Conservation (phyloP, 169 alveolate genomes). For the Plasmodium inui region DNA sequence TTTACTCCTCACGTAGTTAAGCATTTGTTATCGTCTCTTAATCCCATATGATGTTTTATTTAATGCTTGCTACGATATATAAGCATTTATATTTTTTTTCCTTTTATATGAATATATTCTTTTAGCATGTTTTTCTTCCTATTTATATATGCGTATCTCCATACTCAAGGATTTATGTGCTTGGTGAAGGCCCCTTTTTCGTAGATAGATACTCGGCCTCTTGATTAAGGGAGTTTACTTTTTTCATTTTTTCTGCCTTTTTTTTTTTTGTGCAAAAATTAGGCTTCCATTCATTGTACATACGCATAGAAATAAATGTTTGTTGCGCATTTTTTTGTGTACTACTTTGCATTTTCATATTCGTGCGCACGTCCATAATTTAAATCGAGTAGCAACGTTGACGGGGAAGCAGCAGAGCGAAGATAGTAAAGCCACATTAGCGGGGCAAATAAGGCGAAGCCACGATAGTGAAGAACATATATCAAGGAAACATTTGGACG, state of each 20-base stretch:
- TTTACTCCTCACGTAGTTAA: background rate
- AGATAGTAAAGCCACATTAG: background rate
- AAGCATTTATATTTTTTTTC: background rate
- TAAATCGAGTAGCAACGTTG: background rate
- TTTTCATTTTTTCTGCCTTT: background rate
- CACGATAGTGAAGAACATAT: background rate
- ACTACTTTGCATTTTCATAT: background rate
- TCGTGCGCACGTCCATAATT: background rate
- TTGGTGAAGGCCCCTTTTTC: background rate
- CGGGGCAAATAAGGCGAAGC: background rate
- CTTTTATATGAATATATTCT: background rate
- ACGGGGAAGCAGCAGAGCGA: background rate
- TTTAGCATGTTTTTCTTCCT: background rate
- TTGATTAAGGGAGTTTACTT: background rate
- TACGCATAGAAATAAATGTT: background rate
- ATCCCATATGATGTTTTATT: conserved; percentile 1
- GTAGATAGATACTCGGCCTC: background rate
- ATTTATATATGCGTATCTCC: background rate
- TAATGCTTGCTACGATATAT: background rate
- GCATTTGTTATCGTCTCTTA: conserved; percentile 10
- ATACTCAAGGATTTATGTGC: background rate
- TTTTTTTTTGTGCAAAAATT: background rate
- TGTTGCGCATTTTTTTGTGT: background rate
- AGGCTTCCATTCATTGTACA: background rate
- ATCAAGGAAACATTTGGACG: background rate